phyloP scores from a whole-genome alignment of 2,329 filamentous ascomycete genomes.

The Penicillium sp. region DNA sequence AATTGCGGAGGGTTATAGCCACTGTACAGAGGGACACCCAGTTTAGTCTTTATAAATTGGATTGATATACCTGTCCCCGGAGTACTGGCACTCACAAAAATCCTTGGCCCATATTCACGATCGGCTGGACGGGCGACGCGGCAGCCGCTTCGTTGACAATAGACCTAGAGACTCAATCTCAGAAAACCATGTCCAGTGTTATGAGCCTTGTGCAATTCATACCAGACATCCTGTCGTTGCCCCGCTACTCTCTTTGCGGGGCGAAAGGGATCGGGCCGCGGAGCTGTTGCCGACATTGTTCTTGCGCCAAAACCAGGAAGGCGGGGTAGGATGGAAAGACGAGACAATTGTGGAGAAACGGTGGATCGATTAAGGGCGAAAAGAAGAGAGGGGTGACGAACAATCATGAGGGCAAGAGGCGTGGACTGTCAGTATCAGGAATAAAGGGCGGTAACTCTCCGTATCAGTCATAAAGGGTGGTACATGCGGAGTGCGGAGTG shows the following conservation, averaged over 20 bases:
- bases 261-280: slow-evolving; percentile 43
- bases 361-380: slow-evolving; percentile 4
- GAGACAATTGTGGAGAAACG: not conserved
- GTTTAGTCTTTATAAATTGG: not conserved
- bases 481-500: slow-evolving; percentile 1
- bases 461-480: slow-evolving; percentile 1
- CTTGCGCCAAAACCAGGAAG: slow-evolving; percentile 24
- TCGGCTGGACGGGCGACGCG: slow-evolving; percentile 62
- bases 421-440: not conserved
- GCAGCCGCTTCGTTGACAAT: slow-evolving; percentile 68
- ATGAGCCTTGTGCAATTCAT: not conserved
- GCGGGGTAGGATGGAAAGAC: slow-evolving; percentile 18
- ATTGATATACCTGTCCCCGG: not conserved
- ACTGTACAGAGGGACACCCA: slow-evolving; percentile 25
- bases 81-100: slow-evolving; percentile 48
- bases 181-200: not conserved
- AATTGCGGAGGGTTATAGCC: slow-evolving; percentile 94
- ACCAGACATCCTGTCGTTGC: slow-evolving; percentile 55
- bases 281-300: slow-evolving; percentile 42
- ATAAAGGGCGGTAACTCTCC: too few species aligned
- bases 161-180: slow-evolving; percentile 46
- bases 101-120: slow-evolving; percentile 69
- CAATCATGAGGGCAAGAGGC: slow-evolving; percentile 7
- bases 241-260: slow-evolving; percentile 51
- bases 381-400: slow-evolving; percentile 7